Conservation (phyloP, 257 asterid genomes). For the Ballota nigra region DNA sequence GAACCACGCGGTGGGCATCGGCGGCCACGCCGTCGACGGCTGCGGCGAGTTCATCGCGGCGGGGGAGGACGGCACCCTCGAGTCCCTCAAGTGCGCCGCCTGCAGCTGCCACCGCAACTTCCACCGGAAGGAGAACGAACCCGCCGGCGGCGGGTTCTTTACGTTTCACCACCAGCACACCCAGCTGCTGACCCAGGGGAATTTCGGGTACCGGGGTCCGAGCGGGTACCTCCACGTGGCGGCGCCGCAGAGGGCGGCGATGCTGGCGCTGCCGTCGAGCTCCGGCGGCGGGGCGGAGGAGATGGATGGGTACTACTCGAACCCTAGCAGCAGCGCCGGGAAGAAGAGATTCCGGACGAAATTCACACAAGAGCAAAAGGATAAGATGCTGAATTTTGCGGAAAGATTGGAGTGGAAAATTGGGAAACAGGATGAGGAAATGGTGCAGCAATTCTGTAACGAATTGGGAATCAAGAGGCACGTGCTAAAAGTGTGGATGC, state of each 20-base stretch:
- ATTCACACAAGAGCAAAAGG: slow-evolving; percentile 70
- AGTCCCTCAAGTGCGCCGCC: slow-evolving; percentile 70
- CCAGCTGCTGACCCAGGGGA: slow-evolving; percentile 29
- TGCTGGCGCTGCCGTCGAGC: slow-evolving; percentile 62
- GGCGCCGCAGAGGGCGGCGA: slow-evolving; percentile 27
- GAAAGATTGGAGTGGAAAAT: slow-evolving; percentile 72
- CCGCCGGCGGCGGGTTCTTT: slow-evolving; percentile 14
- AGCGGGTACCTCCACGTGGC: slow-evolving; percentile 59
- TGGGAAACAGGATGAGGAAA: slow-evolving; percentile 66
- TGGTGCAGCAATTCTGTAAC: slow-evolving; percentile 54
- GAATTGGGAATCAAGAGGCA: slow-evolving; percentile 65
- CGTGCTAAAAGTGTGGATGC: slow-evolving; percentile 88
- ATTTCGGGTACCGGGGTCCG: slow-evolving; percentile 45
- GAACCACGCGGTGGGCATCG: slow-evolving; percentile 72
- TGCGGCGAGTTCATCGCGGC: slow-evolving; percentile 77
- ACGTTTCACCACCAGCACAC: slow-evolving; percentile 18
- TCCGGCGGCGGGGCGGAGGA: slow-evolving; percentile 60
- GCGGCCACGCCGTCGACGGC: slow-evolving; percentile 77
- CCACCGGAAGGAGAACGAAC: slow-evolving; percentile 57
- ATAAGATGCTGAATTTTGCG: slow-evolving; percentile 61
- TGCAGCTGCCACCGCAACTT: slow-evolving; percentile 83
- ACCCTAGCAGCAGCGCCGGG: slow-evolving; percentile 34
- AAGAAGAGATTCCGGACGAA: slow-evolving; percentile 66
- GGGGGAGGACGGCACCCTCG: slow-evolving; percentile 63
- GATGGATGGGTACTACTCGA: slow-evolving; percentile 43